Evolutionary conservation across 2,329 filamentous ascomycete genomes (phyloP).

Genomic region (Colletotrichum sp.): DNA sequence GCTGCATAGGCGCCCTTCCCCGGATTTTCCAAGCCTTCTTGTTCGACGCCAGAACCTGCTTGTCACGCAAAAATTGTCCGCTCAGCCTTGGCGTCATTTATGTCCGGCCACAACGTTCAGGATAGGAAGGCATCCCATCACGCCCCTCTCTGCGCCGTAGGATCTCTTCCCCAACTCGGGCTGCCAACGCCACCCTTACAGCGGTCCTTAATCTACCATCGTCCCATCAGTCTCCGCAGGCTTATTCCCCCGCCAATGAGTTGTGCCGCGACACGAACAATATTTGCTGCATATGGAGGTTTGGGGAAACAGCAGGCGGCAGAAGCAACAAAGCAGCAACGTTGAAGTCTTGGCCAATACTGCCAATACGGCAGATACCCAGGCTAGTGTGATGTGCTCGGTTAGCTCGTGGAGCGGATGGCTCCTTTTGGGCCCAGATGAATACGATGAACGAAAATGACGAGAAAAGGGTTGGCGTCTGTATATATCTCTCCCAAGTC

Average conservation of each 20-base stretch:
- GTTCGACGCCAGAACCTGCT: not conserved
- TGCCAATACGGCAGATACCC: not conserved
- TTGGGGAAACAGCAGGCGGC: not conserved
- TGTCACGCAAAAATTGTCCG: not conserved
- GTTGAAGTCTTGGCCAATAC: not conserved
- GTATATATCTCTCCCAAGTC: not conserved
- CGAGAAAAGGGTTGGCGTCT: not conserved
- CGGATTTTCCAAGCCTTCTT: not conserved
- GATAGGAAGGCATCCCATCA: slow-evolving; percentile 2
- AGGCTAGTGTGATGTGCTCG: not conserved
- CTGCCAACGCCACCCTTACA: not conserved
- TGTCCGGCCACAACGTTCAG: not conserved
- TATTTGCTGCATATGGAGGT: not conserved
- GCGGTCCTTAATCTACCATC: slow-evolving; percentile 9
- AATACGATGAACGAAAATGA: not conserved
- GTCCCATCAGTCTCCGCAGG: slow-evolving; percentile 4
- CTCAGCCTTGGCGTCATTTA: slow-evolving; percentile 4
- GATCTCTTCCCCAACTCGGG: slow-evolving; percentile 8
- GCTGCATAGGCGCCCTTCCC: not conserved
- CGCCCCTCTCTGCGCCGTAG: slow-evolving; percentile 6
- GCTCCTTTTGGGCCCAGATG: not conserved
- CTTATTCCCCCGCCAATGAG: slow-evolving; percentile 3
- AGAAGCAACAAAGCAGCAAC: not conserved
- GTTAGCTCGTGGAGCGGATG: not conserved
- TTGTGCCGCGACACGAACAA: not conserved